A percentile compares a stretch with the other conserved stretches of the same genome.
Conservation (phyloP, 306 rosid genomes). For the Cercis canadensis region DNA sequence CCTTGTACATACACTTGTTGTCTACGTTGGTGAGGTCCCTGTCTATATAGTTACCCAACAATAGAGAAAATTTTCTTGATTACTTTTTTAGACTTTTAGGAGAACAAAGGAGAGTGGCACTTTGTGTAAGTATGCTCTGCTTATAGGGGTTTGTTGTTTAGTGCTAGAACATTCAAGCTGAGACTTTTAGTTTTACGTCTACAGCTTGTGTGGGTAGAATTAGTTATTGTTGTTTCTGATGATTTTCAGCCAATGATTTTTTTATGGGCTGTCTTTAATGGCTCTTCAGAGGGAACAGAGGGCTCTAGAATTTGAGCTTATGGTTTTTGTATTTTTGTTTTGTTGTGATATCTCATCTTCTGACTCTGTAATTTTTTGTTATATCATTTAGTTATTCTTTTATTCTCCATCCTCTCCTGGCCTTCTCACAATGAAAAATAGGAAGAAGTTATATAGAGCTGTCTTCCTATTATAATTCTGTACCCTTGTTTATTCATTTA, state of each 20-base stretch:
- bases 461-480: conserved; percentile 4
- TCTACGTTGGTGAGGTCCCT: no score
- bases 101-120: not conserved
- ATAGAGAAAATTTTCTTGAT: no score
- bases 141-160: not conserved
- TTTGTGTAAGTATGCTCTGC: not conserved
- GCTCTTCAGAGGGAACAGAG: no score
- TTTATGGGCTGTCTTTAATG: not conserved
- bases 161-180: not conserved
- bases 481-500: not conserved
- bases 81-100: no score
- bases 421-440: no score
- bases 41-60: no score
- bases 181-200: not conserved
- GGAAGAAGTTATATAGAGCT: conserved; percentile 2
- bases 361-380: not conserved
- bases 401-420: not conserved
- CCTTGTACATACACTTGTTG: no score
- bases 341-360: not conserved
- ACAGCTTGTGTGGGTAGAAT: not conserved
- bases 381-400: no score
- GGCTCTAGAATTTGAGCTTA: not conserved
- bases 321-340: no score
- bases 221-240: no score
- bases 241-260: not conserved